Conservation (phyloP, 1,139 yeast genomes). For the Starmera stellimalicola region DNA sequence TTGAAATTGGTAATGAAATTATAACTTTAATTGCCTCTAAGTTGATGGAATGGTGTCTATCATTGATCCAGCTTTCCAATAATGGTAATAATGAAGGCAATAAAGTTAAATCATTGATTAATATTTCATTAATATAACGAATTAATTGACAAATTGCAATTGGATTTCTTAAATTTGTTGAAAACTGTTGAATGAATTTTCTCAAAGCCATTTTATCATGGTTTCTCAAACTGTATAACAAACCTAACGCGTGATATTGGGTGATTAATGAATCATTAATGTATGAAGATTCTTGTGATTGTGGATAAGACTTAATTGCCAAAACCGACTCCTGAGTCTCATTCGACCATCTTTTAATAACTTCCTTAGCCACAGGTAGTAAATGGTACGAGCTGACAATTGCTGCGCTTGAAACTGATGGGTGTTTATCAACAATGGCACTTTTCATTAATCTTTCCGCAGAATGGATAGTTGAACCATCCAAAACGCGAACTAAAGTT, state of each 20-base stretch:
- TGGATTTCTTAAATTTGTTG: constrained; percentile 58
- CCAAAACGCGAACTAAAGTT: constrained; percentile 82
- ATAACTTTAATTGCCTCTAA: constrained; percentile 89
- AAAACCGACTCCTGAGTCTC: constrained; percentile 85
- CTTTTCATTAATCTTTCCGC: constrained; percentile 90
- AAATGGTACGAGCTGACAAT: constrained; percentile 84
- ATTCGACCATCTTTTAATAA: constrained; percentile 86
- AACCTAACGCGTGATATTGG: constrained; percentile 93
- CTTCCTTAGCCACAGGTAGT: constrained; percentile 82
- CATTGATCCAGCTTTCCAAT: constrained; percentile 62
- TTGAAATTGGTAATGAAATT: constrained; percentile 50
- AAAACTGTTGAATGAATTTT: constrained; percentile 78
- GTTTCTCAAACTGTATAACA: constrained; percentile 77
- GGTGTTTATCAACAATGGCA: constrained; percentile 86
- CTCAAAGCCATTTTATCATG: constrained; percentile 92
- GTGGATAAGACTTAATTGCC: constrained; percentile 56
- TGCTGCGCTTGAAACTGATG: constrained; percentile 86
- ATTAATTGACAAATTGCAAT: constrained; percentile 80
- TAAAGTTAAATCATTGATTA: constrained; percentile 41
- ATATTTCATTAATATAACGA: constrained; percentile 67
- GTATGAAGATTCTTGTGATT: constrained; percentile 23
- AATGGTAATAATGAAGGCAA: constrained; percentile 47
- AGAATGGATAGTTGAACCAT: constrained; percentile 86
- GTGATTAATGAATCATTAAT: constrained; percentile 72
- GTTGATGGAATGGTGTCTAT: constrained; percentile 84